Conservation (phyloP, 306 rosid genomes). For the Castanopsis chinensis region DNA sequence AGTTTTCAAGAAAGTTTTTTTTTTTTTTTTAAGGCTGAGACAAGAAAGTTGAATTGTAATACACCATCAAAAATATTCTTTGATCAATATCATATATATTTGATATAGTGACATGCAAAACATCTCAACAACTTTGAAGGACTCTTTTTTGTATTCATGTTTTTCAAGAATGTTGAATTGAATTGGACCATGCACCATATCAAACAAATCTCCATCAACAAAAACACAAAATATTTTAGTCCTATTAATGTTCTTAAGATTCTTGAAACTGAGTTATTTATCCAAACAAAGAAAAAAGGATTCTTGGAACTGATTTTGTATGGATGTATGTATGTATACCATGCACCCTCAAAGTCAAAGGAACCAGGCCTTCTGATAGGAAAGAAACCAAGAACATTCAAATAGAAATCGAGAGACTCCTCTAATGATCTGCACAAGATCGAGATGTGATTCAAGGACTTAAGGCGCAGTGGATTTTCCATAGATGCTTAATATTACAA, state of each 20-base stretch:
- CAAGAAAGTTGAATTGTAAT: not conserved
- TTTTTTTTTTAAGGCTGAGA: too few species aligned
- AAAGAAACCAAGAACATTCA: conserved; percentile 63
- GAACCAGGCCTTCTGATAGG: conserved; percentile 48
- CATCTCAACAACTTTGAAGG: not conserved
- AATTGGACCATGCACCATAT: too few species aligned
- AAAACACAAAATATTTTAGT: too few species aligned
- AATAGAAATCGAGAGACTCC: conserved; percentile 59
- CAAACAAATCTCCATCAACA: too few species aligned
- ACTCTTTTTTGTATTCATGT: not conserved
- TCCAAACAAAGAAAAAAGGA: too few species aligned
- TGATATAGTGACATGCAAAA: not conserved
- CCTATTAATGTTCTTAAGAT: too few species aligned
- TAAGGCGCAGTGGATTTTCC: conserved; percentile 61
- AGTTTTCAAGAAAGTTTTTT: not conserved
- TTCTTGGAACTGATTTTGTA: not conserved
- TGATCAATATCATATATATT: not conserved
- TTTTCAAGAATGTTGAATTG: not conserved
- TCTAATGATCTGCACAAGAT: conserved; percentile 60
- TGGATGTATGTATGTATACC: conserved; percentile 16
- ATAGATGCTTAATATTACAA: not conserved
- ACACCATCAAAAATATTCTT: conserved; percentile 28
- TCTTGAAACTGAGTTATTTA: not conserved
- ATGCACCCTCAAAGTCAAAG: conserved; percentile 47
- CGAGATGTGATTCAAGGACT: conserved; percentile 85